Conservation (phyloP, 2,329 filamentous ascomycete species). For the Monosporascus sp. region DNA sequence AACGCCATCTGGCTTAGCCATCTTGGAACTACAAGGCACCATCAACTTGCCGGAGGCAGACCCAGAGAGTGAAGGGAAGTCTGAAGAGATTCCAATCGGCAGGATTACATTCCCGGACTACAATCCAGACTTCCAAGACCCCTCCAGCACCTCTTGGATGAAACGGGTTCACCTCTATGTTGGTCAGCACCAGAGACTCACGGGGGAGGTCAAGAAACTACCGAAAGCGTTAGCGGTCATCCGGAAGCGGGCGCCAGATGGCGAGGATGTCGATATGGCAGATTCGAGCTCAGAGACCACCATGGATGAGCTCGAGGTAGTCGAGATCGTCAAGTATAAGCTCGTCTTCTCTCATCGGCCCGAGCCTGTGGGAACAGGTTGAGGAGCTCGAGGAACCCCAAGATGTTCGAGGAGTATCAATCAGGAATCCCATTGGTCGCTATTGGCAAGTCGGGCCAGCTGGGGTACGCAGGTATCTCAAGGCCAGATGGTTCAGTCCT, state of each 20-base stretch:
- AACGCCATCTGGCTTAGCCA: conserved; percentile 81
- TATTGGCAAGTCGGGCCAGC: too few species aligned
- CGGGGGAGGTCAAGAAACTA: conserved; percentile 85
- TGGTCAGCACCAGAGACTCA: conserved; percentile 81
- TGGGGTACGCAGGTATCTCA: neutral
- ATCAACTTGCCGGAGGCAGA: conserved; percentile 63
- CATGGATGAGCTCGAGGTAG: conserved; percentile 66
- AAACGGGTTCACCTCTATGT: conserved; percentile 84
- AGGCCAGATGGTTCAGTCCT: neutral
- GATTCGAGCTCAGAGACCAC: conserved; percentile 22
- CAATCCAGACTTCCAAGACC: conserved; percentile 41
- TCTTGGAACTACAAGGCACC: conserved; percentile 88
- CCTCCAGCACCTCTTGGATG: conserved; percentile 71
- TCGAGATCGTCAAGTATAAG: conserved; percentile 84
- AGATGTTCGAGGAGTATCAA: neutral
- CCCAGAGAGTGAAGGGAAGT: conserved; percentile 26
- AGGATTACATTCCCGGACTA: conserved; percentile 76
- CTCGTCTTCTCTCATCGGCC: conserved; percentile 78
- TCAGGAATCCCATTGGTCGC: neutral
- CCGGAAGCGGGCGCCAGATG: conserved; percentile 42
- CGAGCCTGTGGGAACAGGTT: conserved; percentile 66
- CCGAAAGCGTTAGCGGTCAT: conserved; percentile 75
- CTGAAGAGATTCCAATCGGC: conserved; percentile 53
- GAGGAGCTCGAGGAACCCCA: conserved; percentile 4
- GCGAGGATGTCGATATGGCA: conserved; percentile 41